Base-by-base conservation (phyloP, 2,329 filamentous ascomycete species). In the Xylaria sp. region DNA sequence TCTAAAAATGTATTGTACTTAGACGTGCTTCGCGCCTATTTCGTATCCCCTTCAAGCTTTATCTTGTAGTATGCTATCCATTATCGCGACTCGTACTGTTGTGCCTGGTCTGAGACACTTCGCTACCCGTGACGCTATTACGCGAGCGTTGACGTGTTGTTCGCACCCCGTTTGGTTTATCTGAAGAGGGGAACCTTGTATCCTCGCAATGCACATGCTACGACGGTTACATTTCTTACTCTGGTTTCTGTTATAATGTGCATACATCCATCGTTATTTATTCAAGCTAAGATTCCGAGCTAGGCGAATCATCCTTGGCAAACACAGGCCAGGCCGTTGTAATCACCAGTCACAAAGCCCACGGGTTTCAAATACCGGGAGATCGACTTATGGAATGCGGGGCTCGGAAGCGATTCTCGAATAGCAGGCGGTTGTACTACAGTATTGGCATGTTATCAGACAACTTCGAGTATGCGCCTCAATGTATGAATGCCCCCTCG, bases 101-200 rank as follows among this genome's bases (percentile, higher is more conserved):
- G 36, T 15, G 15, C 34, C 2, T 12, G 34, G 15, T 4, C 34
- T 13, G 10, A 39, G 13, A 39, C 36, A 5, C 36, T 39, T 39
- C 36, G 13, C 13, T 12, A 36, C 36, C 6, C 13, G 13, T 39
- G 5, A 39, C 18, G 13, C 13, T 39, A 4, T 18, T 18, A 39
- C 18, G 36, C 12, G 20, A 0, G 12, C 23, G 45, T 25, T 46
- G 45, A 48, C 28, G 10, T 48, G 10, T 48, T 20, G 8, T 20
- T 20, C 18, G 23, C 28, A 20, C 41, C 41, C 12, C 13, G 4
- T 46, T 7, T 59, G 30, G 5, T 50, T n/a, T 10, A 39, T 15
- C 4, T 15, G 12, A 50, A 36, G 58, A 34, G 43, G 43, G 43
- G 43, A 60, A 50, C 43, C 43, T 28, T n/a, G 50, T 53, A 53